Evolutionary conservation across 164 flowering plant species (phyloP), one percentile per base, ranked within the genome.

Genomic region (Taxillus chinensis): DNA sequence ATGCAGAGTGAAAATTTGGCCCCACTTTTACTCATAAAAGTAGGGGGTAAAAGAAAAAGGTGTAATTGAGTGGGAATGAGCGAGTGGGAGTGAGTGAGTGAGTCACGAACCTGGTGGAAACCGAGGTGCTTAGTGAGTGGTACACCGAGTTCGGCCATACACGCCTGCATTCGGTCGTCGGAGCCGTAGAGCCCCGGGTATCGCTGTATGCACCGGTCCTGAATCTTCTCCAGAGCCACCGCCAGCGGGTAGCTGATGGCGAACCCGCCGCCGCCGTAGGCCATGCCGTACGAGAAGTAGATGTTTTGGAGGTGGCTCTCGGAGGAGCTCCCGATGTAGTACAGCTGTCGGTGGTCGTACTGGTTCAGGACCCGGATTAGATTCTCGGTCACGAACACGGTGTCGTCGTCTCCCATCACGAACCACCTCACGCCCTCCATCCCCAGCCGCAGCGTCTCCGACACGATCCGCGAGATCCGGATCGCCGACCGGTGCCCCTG

Each of bases 141-240:
- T 15, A 86, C 91, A 17, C 91, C 91, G 74, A 86, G 88, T 62
- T 86, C 91, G 50, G 91, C 87, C 91, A 86, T 86, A 69, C 91
- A 86, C 60, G 91, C 91, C 62, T 86, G 91, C 73, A 86, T 82
- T 50, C 91, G 71, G 45, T 86, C 91, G 66, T 86, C 91, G 48
- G 87, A 83, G 27, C 88, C 91, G 70, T 83, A 86, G 45, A 86
- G 60, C 2, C 74, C 82, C 3, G 91, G 91, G 55, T 86, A 86
- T 64, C 91, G 69, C 68, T 71, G 77, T 0, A 86, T 82, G n/a
- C 91, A 86, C 42, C 75, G 50, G 49, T 86, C 91, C 51, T 86
- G 91, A 82, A 86, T 80, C 67, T 71, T 74, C 58, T 60, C 75
- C 14, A 86, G 72, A 3, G 87, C 91, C 45, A 62, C 66, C 0